These are phyloP conservation scores for Pseudisothecium myosuroides DNA, from an alignment of 225 moss, liverwort and hornwort species.

Conservation along the genomic window DNA sequence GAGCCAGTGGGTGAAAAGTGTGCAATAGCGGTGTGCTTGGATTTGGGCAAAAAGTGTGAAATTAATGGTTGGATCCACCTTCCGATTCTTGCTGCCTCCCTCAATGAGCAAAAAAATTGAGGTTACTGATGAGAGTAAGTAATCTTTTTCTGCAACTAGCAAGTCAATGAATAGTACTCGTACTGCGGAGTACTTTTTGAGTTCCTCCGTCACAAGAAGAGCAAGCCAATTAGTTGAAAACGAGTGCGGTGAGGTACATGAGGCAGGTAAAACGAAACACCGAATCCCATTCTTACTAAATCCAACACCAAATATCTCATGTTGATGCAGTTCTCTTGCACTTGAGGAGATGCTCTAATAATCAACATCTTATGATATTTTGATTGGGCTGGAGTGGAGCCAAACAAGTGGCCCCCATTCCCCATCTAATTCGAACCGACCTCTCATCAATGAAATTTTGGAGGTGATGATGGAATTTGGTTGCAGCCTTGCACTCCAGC, in stretches of 20 bases:
- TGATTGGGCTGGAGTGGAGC: too few relatives aligned
- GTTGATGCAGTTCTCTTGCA: not conserved
- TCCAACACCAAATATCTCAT: not conserved
- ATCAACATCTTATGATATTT: not conserved
- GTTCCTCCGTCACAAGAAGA: not conserved
- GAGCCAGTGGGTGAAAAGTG: too few relatives aligned
- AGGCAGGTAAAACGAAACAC: not conserved
- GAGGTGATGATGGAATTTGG: not conserved
- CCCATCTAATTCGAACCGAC: not conserved
- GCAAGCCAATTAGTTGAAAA: not conserved
- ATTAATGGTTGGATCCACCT: not conserved
- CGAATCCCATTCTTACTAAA: not conserved
- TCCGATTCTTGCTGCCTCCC: not conserved
- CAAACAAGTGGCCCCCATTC: not conserved
- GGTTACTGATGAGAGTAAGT: not conserved
- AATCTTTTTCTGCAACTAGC: not conserved
- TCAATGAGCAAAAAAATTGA: not conserved
- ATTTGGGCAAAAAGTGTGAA: not conserved
- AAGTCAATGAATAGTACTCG: not conserved
- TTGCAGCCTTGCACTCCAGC: not conserved
- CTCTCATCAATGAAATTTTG: not conserved
- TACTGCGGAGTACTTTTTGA: not conserved
- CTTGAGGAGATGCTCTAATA: not conserved
- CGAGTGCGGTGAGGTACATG: not conserved
- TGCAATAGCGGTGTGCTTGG: too few relatives aligned